Evolutionary conservation across 768 basidiomycete species (phyloP), one percentile per base, ranked within the genome.

Genomic region (Rhodotorula kratochvilovae): DNA sequence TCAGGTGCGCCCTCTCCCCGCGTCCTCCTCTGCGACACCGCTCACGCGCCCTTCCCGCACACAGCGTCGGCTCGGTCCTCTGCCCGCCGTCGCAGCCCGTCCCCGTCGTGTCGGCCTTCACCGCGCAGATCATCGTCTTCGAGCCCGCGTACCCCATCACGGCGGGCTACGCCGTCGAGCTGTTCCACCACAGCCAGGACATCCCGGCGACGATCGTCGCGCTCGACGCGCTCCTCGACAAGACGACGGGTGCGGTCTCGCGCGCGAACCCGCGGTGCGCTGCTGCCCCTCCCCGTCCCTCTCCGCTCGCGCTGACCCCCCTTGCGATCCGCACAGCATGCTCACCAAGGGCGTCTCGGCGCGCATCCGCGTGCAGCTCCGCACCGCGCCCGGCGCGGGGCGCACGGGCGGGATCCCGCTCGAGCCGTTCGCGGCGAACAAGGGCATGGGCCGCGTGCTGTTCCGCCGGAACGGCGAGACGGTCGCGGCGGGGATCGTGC

Each of bases 361-460:
- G 35, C 88, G 91, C 76, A 87, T 98, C 0, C 87, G 91, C 78
- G 87, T 98, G 67, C 85, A 86, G 11, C 78, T 98, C 53, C 87
- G 93, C 25, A 21, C 15, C 27, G 57, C 57, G 2, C 29, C 54
- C 71, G 11, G 42, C 86, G 17, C 79, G 84, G 16, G 77, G 81
- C 19, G 72, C 83, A 0, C 78, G 80, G 45, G 86, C 15, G 84
- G 87, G 4, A 89, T 97, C 35, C 91, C 96, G 21, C 78, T 98
- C 25, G 96, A 98, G 79, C 85, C 90, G 3, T 95, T 96, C 75
- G 81, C 87, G 1, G 81, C 82, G 13, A 98, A 94, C 81, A 99
- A 98, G 81, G 91, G 94, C 66, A 96, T 98, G 96, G 96, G 96
- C 0, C 83, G 96, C 58, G 85, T 99, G 61, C 79, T 99, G 72